Conservation (phyloP, 805 yeast species). For the Suhomyces tanzawaensis region DNA sequence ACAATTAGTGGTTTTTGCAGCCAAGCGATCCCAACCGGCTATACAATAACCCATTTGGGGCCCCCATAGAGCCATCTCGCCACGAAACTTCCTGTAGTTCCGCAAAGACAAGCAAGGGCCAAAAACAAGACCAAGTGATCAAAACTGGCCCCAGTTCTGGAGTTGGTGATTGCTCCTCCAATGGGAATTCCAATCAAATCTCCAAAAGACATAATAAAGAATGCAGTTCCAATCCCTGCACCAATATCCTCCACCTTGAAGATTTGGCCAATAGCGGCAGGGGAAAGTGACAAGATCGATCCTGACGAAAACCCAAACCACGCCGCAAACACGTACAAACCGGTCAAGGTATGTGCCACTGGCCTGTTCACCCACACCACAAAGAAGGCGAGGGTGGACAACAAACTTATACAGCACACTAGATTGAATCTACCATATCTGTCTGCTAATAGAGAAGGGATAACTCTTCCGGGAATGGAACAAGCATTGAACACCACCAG, state of each 20-base stretch:
- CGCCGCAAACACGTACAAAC: conserved; percentile 24
- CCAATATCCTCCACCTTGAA: conserved; percentile 26
- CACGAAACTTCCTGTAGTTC: conserved; percentile 19
- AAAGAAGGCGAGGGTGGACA: conserved; percentile 18
- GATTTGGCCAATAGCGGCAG: conserved; percentile 27
- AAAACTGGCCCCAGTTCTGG: conserved; percentile 9
- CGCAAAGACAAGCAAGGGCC: conserved; percentile 17
- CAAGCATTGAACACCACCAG: conserved; percentile 23
- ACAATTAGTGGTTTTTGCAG: too few relatives aligned
- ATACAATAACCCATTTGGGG: too few relatives aligned
- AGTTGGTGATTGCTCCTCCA: conserved; percentile 25
- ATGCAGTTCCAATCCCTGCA: conserved; percentile 22
- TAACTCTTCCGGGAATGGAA: conserved; percentile 26
- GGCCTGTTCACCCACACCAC: conserved; percentile 27
- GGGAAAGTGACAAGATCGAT: conserved; percentile 22
- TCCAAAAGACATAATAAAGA: conserved; percentile 16
- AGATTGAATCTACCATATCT: conserved; percentile 24
- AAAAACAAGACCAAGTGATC: conserved; percentile 26
- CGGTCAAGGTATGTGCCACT: conserved; percentile 22
- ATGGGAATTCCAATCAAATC: conserved; percentile 29
- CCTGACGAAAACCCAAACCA: conserved; percentile 30
- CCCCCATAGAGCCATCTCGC: conserved; percentile 24
- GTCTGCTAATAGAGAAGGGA: conserved; percentile 27
- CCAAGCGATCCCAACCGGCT: too few relatives aligned
- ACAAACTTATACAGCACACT: conserved; percentile 20